Evolutionary conservation across 1,284 basidiomycete genomes (phyloP).

Genomic region (Ceratobasidium theobromae): DNA sequence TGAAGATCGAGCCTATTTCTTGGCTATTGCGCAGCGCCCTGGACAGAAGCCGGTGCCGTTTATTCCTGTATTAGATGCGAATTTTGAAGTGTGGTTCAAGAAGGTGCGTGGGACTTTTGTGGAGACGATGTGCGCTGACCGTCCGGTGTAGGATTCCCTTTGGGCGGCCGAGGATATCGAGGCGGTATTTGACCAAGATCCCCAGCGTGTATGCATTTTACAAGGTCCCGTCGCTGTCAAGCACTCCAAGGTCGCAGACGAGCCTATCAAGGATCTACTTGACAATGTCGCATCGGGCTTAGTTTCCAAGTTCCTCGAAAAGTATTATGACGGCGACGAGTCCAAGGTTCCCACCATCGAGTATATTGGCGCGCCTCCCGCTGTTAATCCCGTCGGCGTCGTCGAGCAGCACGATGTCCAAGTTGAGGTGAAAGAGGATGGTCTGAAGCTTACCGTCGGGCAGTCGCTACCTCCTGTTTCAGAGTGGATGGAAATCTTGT

Average conservation of each 20-base stretch:
- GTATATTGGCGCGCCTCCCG: conserved; percentile 68
- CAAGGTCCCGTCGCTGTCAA: conserved; percentile 95
- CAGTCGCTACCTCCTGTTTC: conserved; percentile 58
- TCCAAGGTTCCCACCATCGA: conserved; percentile 80
- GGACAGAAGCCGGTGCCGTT: conserved; percentile 99
- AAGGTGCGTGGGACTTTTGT: conserved; percentile 59
- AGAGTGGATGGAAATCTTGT: conserved; percentile 84
- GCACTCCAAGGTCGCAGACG: conserved; percentile 85
- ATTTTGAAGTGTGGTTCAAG: conserved; percentile 98
- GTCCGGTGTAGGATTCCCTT: conserved; percentile 75
- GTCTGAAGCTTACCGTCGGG: conserved; percentile 61
- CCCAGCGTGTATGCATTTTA: conserved; percentile 95
- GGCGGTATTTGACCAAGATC: conserved; percentile 96
- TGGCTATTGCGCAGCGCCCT: conserved; percentile 90
- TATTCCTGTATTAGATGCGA: conserved; percentile 93
- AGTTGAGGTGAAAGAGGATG: conserved; percentile 49
- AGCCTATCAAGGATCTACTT: conserved; percentile 90
- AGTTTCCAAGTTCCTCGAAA: conserved; percentile 77
- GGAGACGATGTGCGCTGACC: neutral
- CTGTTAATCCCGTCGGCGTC: conserved; percentile 45
- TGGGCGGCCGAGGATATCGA: conserved; percentile 99
- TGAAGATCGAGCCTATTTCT: conserved; percentile 94
- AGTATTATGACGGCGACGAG: conserved; percentile 78
- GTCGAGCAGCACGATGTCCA: conserved; percentile 49
- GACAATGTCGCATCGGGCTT: conserved; percentile 83